Evolutionary conservation across 805 yeast genomes (phyloP).

Genomic region (Kodamaea jinghongensis): DNA sequence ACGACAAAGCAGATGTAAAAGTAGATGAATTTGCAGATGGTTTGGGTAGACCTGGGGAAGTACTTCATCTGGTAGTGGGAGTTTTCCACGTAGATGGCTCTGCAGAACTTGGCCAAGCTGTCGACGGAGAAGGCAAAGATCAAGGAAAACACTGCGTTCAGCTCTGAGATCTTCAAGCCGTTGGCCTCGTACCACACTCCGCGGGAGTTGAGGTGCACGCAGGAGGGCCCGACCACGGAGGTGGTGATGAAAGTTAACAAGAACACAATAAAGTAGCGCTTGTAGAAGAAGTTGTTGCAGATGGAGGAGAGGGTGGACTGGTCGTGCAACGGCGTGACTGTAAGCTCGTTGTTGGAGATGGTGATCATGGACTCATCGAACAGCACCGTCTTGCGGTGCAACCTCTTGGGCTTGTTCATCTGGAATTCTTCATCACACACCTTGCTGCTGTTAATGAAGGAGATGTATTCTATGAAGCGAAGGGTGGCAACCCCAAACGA

Average conservation of each 20-base stretch:
- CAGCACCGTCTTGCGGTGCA: conserved; percentile 17
- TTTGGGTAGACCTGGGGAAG: conserved; percentile 16
- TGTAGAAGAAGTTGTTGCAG: background rate
- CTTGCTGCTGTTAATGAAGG: conserved; percentile 10
- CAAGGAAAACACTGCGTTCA: conserved; percentile 23
- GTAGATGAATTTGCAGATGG: conserved; percentile 22
- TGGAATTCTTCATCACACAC: conserved; percentile 7
- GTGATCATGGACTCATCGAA: conserved; percentile 17
- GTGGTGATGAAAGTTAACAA: background rate
- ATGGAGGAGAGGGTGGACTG: background rate
- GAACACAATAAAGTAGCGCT: conserved; percentile 1
- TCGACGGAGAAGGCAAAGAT: conserved; percentile 14
- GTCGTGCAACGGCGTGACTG: conserved; percentile 2
- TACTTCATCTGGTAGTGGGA: conserved; percentile 12
- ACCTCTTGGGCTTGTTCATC: conserved; percentile 2
- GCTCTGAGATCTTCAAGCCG: conserved; percentile 19
- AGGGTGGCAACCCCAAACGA: conserved; percentile 13
- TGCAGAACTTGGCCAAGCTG: conserved; percentile 11
- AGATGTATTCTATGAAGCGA: conserved; percentile 17
- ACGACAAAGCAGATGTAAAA: conserved; percentile 20
- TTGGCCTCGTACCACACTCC: conserved; percentile 3
- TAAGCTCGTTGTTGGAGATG: conserved; percentile 6
- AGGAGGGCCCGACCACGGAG: background rate
- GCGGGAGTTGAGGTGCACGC: conserved; percentile 2
- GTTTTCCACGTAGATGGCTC: conserved; percentile 11